Evolutionary conservation across 768 basidiomycete genomes (phyloP).

Genomic region (Psilocybe cubensis): DNA sequence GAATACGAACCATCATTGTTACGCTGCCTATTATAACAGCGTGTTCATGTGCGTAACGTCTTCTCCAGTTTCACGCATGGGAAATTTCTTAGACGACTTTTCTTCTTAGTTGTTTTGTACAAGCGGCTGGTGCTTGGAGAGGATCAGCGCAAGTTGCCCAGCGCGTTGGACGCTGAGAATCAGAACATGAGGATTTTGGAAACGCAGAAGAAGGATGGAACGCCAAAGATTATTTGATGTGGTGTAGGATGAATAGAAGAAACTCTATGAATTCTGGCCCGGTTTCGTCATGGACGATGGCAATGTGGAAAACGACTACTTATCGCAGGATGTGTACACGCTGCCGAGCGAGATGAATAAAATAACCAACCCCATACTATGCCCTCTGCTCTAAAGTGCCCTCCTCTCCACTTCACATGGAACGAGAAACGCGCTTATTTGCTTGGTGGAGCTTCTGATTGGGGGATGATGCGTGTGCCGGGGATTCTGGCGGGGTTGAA

Average conservation of each 20-base stretch:
- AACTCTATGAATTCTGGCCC: constrained; percentile 8
- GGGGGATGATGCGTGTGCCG: constrained; percentile 74
- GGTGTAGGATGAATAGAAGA: constrained; percentile 1
- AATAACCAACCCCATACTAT: background rate
- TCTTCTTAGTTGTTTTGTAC: constrained; percentile 65
- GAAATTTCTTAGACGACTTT: no score
- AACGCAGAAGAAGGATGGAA: constrained; percentile 16
- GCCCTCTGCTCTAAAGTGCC: background rate
- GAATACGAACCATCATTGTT: constrained; percentile 57
- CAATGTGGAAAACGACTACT: background rate
- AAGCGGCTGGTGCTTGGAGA: constrained; percentile 57
- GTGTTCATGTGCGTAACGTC: constrained; percentile 62
- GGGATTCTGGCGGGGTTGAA: constrained; percentile 92
- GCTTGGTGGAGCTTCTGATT: constrained; percentile 30
- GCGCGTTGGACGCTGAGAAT: constrained; percentile 16
- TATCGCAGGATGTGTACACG: background rate
- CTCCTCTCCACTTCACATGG: background rate
- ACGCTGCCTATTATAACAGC: constrained; percentile 68
- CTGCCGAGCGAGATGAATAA: background rate
- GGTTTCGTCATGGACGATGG: background rate
- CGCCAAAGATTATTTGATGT: constrained; percentile 5
- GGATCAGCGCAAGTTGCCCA: constrained; percentile 36
- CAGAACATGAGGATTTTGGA: constrained; percentile 18
- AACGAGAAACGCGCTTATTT: constrained; percentile 18
- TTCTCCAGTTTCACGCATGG: no score